phyloP scores from a whole-genome alignment of 306 rosid species.

The Sesbania bispinosa region DNA sequence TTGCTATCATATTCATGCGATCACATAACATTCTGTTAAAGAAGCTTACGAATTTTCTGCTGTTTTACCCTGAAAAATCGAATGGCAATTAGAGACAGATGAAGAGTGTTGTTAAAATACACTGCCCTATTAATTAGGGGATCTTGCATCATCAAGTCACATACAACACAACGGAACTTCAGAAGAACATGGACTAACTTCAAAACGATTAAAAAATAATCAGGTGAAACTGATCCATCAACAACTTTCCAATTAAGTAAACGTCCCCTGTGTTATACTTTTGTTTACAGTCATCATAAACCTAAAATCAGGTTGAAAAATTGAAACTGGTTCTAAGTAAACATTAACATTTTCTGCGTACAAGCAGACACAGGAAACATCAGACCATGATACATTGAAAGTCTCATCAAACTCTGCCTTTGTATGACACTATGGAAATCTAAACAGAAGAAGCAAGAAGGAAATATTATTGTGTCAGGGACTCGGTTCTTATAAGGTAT shows the following conservation, averaged over 20 bases:
- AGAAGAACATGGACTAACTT: not conserved
- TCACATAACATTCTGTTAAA: not conserved
- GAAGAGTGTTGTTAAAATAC: not conserved
- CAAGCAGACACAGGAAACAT: not conserved
- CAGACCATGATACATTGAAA: conserved; percentile 19
- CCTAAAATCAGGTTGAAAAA: conserved; percentile 2
- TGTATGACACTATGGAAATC: not conserved
- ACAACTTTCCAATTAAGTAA: not conserved
- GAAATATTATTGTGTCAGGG: not conserved
- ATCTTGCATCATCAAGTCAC: not conserved
- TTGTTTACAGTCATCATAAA: not conserved
- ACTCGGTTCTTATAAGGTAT: conserved; percentile 8
- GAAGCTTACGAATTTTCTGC: conserved; percentile 7
- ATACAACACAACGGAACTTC: not conserved
- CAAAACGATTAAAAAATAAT: not conserved
- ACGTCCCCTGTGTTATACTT: not conserved
- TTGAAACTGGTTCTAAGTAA: not conserved
- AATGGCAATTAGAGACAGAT: not conserved
- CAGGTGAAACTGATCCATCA: not conserved
- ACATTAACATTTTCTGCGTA: not conserved
- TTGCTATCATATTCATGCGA: not conserved
- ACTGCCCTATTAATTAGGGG: not conserved
- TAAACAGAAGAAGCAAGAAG: conserved; percentile 6
- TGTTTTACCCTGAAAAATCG: not conserved
- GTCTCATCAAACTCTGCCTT: conserved; percentile 10